Base-by-base conservation (phyloP, 768 basidiomycete species). In the Rhizopogon vinicolor region DNA sequence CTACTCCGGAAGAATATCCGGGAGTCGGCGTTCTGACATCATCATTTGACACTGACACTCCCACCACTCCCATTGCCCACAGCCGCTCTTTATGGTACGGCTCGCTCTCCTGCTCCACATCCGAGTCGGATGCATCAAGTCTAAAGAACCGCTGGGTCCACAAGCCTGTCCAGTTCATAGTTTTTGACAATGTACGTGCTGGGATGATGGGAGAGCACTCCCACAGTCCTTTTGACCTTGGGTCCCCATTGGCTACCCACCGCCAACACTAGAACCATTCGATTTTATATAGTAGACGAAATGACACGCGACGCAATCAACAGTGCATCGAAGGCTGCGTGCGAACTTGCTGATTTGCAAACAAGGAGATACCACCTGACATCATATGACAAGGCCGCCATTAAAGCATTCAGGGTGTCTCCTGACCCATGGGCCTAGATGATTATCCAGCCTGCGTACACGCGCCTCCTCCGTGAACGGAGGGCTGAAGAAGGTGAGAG, bases 381-480 rank as follows among this genome's bases (percentile, higher is more conserved):
- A 1, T 67, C 74, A 1, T 97, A 95, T 62, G 95, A 94, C 35
- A 96, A 94, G 71, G 80, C 81, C 43, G 80, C 82, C n/a, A 90
- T 96, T 74, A 97, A 96, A 77, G 72, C 78, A 13, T 92, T 91
- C 62, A 85, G 89, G 33, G 84, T 89, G 18, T 91, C 92, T 41
- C 95, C 95, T 2, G 95, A 98, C 65, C 89, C 89, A 29, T 97
- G 93, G 93, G 86, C 90, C 45, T 95, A 98, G 74, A 85, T 97
- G 81, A 74, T 93, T 64, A 78, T 95, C 50, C 95, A 97, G 67
- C 75, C 97, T 44, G 95, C 94, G 7, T 94, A 94, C 68, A 80
- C 77, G 55, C 82, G 93, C 1, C 78, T 93, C 35, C 71, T 86
- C 35, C 48, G 48, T 37, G 35, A 13, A 16, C 48, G 5, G n/a